phyloP scores from a whole-genome alignment of 495 filamentous ascomycete species.

The Penicillium lagena region DNA sequence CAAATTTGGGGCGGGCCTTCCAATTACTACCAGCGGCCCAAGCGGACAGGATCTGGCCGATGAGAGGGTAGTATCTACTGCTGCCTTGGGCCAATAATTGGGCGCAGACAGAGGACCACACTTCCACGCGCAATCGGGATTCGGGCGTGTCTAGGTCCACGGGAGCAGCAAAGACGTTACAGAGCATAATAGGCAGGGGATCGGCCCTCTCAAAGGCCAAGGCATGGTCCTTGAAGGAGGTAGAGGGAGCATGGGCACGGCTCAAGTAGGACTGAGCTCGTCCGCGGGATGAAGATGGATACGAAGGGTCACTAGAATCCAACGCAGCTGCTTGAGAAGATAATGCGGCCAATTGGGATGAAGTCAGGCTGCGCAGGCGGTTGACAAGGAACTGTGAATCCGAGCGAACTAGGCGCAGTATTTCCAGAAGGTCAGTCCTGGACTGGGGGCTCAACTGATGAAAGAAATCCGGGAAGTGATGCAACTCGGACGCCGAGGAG shows the following conservation, averaged over 20 bases:
- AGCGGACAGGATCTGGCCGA: constrained; percentile 58
- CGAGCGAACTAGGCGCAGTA: constrained; percentile 75
- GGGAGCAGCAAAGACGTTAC: constrained; percentile 70
- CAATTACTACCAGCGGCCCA: constrained; percentile 85
- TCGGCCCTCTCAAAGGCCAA: constrained; percentile 80
- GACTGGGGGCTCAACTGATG: constrained; percentile 71
- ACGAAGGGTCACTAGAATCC: constrained; percentile 74
- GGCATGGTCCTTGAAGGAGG: constrained; percentile 36
- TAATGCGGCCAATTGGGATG: constrained; percentile 66
- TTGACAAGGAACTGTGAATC: constrained; percentile 83
- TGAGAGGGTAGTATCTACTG: constrained; percentile 34
- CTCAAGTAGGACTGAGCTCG: constrained; percentile 47
- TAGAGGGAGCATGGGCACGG: constrained; percentile 53
- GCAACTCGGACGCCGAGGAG: constrained; percentile 22
- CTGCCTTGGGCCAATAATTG: constrained; percentile 50
- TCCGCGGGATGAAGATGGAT: constrained; percentile 62
- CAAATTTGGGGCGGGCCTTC: constrained; percentile 81
- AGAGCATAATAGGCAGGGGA: constrained; percentile 76
- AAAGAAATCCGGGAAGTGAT: constrained; percentile 62
- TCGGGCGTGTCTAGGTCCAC: constrained; percentile 71
- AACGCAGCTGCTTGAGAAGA: constrained; percentile 68
- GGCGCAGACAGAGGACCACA: constrained; percentile 85
- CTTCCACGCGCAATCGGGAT: constrained; percentile 69
- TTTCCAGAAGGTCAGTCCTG: constrained; percentile 67
- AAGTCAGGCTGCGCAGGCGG: constrained; percentile 64